phyloP scores from a whole-genome alignment of 2,329 filamentous ascomycete genomes.

The Juglanconis juglandina region DNA sequence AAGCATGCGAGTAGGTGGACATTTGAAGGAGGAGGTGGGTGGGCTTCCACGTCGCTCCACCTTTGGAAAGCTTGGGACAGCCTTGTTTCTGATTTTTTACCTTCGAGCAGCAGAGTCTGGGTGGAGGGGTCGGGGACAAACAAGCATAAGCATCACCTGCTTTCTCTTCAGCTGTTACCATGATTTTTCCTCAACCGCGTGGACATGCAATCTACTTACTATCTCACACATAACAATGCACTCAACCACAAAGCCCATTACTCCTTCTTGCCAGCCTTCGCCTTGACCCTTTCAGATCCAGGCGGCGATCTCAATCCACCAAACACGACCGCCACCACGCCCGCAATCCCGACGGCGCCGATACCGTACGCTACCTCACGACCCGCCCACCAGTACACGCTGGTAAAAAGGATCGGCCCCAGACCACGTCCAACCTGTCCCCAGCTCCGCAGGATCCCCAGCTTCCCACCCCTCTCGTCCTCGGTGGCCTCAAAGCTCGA shows the following conservation, averaged over 20 bases:
- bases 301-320: slow-evolving; percentile 65
- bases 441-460: slow-evolving; percentile 76
- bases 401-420: slow-evolving; percentile 87
- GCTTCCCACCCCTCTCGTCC: slow-evolving; percentile 77
- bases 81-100: no score
- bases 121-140: no score
- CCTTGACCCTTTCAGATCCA: slow-evolving; percentile 25
- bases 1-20: no score
- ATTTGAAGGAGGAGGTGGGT: no score
- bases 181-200: background rate
- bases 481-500: slow-evolving; percentile 84
- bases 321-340: slow-evolving; percentile 69
- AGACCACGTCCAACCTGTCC: slow-evolving; percentile 86
- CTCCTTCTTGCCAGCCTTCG: slow-evolving; percentile 19
- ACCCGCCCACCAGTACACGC: slow-evolving; percentile 97
- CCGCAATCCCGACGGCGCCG: slow-evolving; percentile 76
- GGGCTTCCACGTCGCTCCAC: no score
- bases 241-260: background rate
- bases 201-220: background rate
- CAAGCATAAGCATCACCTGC: background rate
- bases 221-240: background rate
- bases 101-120: no score
- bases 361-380: slow-evolving; percentile 78
- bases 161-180: background rate
- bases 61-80: no score